These are phyloP conservation scores for Phlebopus sp. DNA, from an alignment of 1,284 basidiomycete genomes.

Conservation along the genomic window DNA sequence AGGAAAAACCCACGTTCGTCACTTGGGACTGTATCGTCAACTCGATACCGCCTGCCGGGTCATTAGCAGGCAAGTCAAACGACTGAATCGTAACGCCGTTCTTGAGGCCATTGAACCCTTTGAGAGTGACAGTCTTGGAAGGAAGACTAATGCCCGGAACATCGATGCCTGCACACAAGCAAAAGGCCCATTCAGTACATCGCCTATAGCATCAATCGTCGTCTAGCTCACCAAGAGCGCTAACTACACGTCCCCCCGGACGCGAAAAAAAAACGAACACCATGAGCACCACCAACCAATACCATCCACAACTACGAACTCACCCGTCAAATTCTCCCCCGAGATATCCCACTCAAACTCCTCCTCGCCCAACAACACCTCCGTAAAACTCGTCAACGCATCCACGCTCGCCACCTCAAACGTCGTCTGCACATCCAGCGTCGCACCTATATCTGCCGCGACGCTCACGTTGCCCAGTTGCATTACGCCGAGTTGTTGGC, in stretches of 20 bases:
- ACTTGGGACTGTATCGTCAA: conserved; percentile 63
- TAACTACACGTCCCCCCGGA: conserved; percentile 45
- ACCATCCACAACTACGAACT: no score
- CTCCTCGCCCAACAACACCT: conserved; percentile 56
- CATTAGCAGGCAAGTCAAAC: conserved; percentile 73
- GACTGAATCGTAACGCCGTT: conserved; percentile 63
- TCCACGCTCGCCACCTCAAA: conserved; percentile 63
- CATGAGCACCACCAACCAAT: no score
- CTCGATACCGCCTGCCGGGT: conserved; percentile 74
- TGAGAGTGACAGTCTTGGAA: conserved; percentile 62
- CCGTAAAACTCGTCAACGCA: conserved; percentile 67
- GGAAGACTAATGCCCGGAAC: conserved; percentile 55
- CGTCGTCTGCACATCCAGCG: conserved; percentile 51
- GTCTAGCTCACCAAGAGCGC: conserved; percentile 46
- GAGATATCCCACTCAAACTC: conserved; percentile 75
- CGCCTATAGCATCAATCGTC: no score
- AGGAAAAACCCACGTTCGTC: conserved; percentile 48
- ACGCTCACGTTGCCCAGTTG: conserved; percentile 60
- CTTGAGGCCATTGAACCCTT: conserved; percentile 71
- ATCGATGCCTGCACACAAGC: conserved; percentile 43
- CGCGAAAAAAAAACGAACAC: no score
- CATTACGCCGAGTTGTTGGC: conserved; percentile 58
- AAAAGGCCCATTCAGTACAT: neutral
- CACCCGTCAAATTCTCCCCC: conserved; percentile 63
- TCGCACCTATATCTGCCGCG: conserved; percentile 61